Evolutionary conservation across 345 rosid species (phyloP), one percentile per base, ranked within the genome.

Genomic region (Eucalyptus microcorys): DNA sequence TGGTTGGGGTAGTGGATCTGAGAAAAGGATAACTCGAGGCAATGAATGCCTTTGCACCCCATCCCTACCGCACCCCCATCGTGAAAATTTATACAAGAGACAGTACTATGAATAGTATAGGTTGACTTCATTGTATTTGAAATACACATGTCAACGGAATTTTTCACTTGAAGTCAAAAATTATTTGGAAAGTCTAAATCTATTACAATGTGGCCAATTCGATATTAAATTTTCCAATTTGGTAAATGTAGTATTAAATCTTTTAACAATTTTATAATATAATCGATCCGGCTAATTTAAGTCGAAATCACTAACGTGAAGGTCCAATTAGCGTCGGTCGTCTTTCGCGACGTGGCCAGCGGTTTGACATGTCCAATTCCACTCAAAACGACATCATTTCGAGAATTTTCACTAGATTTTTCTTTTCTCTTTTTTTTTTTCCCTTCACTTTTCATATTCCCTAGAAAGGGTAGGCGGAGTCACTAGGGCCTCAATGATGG

Each of bases 321-420:
- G 4, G 16, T 61, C 34, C 14, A 61, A 14, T 6, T 14, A 61
- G 15, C 2, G 4, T 14, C 2, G 2, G 4, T 30, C 8, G 0
- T 61, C 68, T 61, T 61, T 7, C 8, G 4, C 2, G 1, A 30
- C 7, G 6, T 12, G 32, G 8, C 16, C 4, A 30, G 4, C 4
- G 4, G 8, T 61, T 61, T 61, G 34, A 61, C 34, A 13, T 30
- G 2, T 61, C 8, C 16, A 6, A 61, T 13, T n/a, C 21, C 40
- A 66, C 76, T 66, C 10, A n/a, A n/a, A 32, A n/a, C 3, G 2
- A 1, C 10, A 0, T 30, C 10, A 15, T n/a, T 66, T 64, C 21
- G 1, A 59, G 32, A 59, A 1, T 61, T 30, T 27, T 61, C n/a
- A n/a, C 2, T 66, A 66, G 3, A 7, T 15, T 27, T 66, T n/a